Conservation (phyloP, 768 basidiomycete genomes). For the Mycena rebaudengoi region DNA sequence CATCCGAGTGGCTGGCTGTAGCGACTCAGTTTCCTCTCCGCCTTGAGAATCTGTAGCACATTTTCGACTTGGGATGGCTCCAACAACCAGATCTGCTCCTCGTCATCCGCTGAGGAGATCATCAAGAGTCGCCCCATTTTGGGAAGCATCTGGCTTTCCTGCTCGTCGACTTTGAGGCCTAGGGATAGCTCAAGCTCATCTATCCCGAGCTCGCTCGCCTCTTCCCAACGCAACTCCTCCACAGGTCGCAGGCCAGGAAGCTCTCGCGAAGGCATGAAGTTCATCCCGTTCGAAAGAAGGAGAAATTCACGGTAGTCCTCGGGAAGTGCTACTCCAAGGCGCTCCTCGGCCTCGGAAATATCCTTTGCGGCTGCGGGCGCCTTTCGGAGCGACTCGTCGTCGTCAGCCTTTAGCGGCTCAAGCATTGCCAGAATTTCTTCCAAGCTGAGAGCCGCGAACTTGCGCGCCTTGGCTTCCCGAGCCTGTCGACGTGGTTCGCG, state of each 20-base stretch:
- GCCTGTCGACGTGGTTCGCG: background rate
- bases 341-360: background rate
- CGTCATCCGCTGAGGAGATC: background rate
- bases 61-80: background rate
- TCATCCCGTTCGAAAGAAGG: background rate
- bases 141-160: background rate
- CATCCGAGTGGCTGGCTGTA: background rate
- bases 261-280: background rate
- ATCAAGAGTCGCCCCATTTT: conserved; percentile 6
- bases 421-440: background rate
- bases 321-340: background rate
- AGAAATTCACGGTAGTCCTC: background rate
- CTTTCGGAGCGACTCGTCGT: background rate
- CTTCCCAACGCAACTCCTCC: background rate
- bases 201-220: background rate
- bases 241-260: background rate
- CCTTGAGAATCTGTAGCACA: background rate
- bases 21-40: background rate
- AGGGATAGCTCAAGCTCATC: background rate
- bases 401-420: background rate
- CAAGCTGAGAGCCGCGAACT: background rate
- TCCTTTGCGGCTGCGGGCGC: background rate
- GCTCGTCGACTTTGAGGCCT: background rate
- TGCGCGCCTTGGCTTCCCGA: background rate
- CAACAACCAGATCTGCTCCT: background rate